Percentiles rank a stretch among this genome's conserved stretches.
phyloP scores from a whole-genome alignment of 2,329 filamentous ascomycete species.

The Fusarium musae region DNA sequence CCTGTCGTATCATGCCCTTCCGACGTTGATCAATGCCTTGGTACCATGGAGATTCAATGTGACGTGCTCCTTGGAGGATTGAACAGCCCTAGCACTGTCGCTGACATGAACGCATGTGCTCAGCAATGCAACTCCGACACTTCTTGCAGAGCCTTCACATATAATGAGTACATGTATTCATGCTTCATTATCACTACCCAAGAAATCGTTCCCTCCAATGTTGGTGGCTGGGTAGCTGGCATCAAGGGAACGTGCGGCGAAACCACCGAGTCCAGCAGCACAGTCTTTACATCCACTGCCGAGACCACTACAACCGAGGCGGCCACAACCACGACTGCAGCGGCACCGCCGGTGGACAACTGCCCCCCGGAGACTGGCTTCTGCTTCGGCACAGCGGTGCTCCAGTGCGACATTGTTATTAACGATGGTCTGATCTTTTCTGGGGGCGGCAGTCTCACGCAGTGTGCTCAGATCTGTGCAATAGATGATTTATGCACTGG shows the following conservation, averaged over 20 bases:
- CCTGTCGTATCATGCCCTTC: not conserved
- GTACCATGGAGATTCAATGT: not conserved
- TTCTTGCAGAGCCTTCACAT: not conserved
- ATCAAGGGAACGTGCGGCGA: not conserved
- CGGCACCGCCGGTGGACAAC: not conserved
- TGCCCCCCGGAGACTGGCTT: not conserved
- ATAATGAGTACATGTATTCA: accelerated
- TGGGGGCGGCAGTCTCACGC: not conserved
- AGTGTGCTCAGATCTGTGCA: not conserved
- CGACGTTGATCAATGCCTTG: not conserved
- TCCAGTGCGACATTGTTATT: not conserved
- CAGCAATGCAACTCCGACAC: not conserved
- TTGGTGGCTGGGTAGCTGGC: not conserved
- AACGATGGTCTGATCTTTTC: too few species aligned
- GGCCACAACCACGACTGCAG: not conserved
- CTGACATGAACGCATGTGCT: not conserved
- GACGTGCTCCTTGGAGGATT: accelerated
- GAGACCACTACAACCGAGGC: not conserved
- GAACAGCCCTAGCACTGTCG: accelerated
- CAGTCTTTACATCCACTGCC: not conserved
- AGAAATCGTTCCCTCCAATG: accelerated
- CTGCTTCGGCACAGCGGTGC: not conserved
- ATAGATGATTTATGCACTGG: accelerated
- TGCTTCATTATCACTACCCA: not conserved
- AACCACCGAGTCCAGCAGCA: accelerated